Conservation (phyloP, 495 filamentous ascomycete species). For the Elasticomyces elasticus region DNA sequence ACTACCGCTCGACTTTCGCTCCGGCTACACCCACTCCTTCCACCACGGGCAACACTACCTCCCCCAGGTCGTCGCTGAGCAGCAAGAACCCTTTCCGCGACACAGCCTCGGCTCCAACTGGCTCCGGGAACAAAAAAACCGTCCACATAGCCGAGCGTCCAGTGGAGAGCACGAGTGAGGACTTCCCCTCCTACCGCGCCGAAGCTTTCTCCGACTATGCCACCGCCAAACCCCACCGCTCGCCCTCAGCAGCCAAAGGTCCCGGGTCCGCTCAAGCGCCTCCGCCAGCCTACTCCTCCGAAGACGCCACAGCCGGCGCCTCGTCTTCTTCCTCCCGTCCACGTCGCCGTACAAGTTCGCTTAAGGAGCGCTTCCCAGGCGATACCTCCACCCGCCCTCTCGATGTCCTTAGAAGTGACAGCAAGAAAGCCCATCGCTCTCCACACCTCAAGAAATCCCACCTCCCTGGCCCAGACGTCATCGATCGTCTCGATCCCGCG, state of each 20-base stretch:
- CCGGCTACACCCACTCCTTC: conserved; percentile 17
- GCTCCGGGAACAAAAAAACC: conserved; percentile 12
- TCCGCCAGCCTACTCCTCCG: conserved; percentile 10
- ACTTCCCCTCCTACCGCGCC: conserved; percentile 26
- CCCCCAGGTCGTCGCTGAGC: conserved; percentile 6
- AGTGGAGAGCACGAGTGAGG: conserved; percentile 25
- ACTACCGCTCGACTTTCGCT: conserved; percentile 35
- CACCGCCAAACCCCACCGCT: conserved; percentile 21
- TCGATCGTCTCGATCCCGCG: conserved; percentile 66
- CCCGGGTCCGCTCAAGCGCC: too few species aligned
- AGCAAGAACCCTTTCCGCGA: conserved; percentile 32
- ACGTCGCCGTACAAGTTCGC: conserved; percentile 41
- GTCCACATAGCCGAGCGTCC: conserved; percentile 23
- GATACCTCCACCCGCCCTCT: conserved; percentile 55
- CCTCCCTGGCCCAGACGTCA: conserved; percentile 61
- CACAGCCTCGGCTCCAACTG: conserved; percentile 27
- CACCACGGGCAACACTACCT: conserved; percentile 22
- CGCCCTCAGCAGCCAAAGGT: conserved; percentile 14
- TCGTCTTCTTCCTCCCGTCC: too few species aligned
- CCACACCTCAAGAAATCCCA: conserved; percentile 54
- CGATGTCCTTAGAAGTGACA: conserved; percentile 47
- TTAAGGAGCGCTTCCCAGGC: conserved; percentile 47
- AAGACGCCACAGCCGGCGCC: conserved; percentile 5
- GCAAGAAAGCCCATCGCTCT: conserved; percentile 50
- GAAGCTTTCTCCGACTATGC: conserved; percentile 26